phyloP scores from a whole-genome alignment of 768 basidiomycete genomes.

The Phlegmacium glaucopus region DNA sequence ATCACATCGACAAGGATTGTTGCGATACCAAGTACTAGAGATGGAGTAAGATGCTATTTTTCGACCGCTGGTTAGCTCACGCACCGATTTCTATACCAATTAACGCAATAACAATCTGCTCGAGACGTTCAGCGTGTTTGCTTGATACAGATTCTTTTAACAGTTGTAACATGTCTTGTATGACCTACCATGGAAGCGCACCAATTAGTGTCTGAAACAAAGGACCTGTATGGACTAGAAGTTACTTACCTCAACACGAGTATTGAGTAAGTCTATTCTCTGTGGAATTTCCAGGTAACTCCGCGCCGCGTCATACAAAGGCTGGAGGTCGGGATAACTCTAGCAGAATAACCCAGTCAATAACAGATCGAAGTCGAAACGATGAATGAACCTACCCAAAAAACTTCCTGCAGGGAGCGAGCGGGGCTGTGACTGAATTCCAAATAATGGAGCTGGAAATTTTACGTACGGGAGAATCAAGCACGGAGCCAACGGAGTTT shows the following conservation, averaged over 20 bases:
- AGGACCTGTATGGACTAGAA: slow-evolving; percentile 4
- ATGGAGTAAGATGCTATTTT: not conserved
- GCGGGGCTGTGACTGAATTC: slow-evolving; percentile 2
- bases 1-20: slow-evolving; percentile 86
- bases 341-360: slow-evolving; percentile 25
- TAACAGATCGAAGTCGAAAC: not conserved
- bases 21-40: slow-evolving; percentile 77
- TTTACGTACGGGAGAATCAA: slow-evolving; percentile 83
- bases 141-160: slow-evolving; percentile 93
- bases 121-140: slow-evolving; percentile 85
- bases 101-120: slow-evolving; percentile 89
- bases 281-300: slow-evolving; percentile 95
- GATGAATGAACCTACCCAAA: slow-evolving; percentile 64
- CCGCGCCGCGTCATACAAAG: slow-evolving; percentile 89
- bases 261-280: slow-evolving; percentile 88
- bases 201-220: slow-evolving; percentile 1
- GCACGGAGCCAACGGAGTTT: slow-evolving; percentile 93
- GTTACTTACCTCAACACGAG: slow-evolving; percentile 77
- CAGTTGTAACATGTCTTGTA: slow-evolving; percentile 96
- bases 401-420: slow-evolving; percentile 65
- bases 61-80: slow-evolving; percentile 15
- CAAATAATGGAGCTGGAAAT: slow-evolving; percentile 4
- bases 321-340: slow-evolving; percentile 94
- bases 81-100: slow-evolving; percentile 86
- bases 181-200: slow-evolving; percentile 48